Conservation (phyloP, 352 stramenopile genomes). For the Globisporangium nagaii region DNA sequence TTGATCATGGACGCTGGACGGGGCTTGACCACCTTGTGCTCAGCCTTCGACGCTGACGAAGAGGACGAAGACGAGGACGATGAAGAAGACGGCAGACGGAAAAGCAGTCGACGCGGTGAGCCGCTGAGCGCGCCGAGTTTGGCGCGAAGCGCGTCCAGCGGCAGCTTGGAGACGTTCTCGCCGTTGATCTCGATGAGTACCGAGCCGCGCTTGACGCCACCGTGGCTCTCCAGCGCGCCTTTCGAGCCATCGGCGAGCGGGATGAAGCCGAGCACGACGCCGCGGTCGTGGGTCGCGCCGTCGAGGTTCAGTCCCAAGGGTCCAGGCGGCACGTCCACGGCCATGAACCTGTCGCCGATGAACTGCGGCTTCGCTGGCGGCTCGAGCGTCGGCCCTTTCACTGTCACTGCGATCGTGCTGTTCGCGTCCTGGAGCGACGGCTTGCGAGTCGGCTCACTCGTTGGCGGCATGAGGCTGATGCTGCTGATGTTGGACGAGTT, state of each 20-base stretch:
- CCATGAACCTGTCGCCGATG: conserved; percentile 14
- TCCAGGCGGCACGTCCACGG: conserved; percentile 40
- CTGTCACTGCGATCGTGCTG: conserved; percentile 9
- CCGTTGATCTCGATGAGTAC: conserved; percentile 64
- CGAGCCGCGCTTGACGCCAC: conserved; percentile 44
- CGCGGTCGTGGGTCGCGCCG: conserved; percentile 30
- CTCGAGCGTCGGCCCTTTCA: not conserved
- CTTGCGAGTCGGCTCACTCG: conserved; percentile 6
- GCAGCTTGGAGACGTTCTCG: conserved; percentile 45
- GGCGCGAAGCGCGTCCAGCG: conserved; percentile 29
- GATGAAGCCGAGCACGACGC: conserved; percentile 65
- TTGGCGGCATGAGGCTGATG: not conserved
- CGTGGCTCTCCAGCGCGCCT: conserved; percentile 46
- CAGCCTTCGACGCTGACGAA: conserved; percentile 1
- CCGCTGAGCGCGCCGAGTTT: conserved; percentile 35
- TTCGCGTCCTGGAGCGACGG: conserved; percentile 2
- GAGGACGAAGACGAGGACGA: conserved; percentile 1
- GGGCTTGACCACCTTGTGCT: not conserved
- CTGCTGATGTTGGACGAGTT: conserved; percentile 6
- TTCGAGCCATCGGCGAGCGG: conserved; percentile 45
- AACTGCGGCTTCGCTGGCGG: not conserved
- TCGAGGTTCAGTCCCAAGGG: conserved; percentile 67
- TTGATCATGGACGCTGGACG: not conserved
- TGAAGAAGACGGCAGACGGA: conserved; percentile 31
- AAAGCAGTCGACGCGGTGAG: conserved; percentile 36